Evolutionary conservation across 2,329 filamentous ascomycete species (phyloP), one percentile per base, ranked within the genome.

Genomic region (Phyllosticta ampelicida): DNA sequence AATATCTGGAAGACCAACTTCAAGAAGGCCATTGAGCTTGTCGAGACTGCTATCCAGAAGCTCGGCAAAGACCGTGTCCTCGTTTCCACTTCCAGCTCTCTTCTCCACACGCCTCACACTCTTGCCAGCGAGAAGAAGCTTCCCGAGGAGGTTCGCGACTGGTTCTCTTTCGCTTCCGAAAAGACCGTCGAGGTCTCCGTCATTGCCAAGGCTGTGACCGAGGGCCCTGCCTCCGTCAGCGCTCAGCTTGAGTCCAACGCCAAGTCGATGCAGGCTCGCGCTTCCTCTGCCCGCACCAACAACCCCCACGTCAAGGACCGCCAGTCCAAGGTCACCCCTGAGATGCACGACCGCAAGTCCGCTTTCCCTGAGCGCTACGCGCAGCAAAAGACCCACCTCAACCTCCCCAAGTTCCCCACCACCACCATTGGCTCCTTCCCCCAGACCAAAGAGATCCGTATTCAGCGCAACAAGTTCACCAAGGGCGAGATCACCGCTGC

Each of bases 1-100:
- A 99, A 99, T 84, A 97, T 99, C 82, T 99, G 94, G 94, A 99
- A 99, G 89, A 96, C 90, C 78, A 95, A 97, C 86, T 87, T 96
- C 80, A 88, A 95, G 84, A 85, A 84, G 69, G 90, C 94, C 71
- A 95, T 99, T 65, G 91, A 94, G 81, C 84, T 80, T 64, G 87
- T 94, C 62, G 90, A 97, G 84, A 80, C 84, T 61, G 94, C 92
- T 64, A 80, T 97, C 69, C 89, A 96, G 81, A 90, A 95, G 81
- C 85, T 99, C 63, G 92, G 94, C 79, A 92, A 96, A 83, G 91
- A 97, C 66, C 89, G 94, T 72, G 92, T 99, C 75, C 89, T 99
- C 66, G 90, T 96, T 67, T 89, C 94, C 71, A 96, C 91, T 66
- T 97, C 94, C 71, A 94, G 87, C 81, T 97, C 94, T 66, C 90